Conservation (phyloP, 192 early-diverging fungal species). For the Backusella australiensis region DNA sequence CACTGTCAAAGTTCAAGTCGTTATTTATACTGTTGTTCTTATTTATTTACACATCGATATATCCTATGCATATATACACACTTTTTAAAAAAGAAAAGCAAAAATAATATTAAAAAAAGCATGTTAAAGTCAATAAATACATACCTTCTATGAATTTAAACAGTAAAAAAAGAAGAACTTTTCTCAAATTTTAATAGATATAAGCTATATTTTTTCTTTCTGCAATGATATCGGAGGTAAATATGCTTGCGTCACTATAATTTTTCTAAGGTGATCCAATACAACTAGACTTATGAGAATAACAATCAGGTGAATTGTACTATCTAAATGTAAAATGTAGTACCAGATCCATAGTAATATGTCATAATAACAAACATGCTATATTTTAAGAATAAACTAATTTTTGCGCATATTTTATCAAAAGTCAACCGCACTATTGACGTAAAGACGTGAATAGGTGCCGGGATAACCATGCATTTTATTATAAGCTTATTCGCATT, state of each 20-base stretch:
- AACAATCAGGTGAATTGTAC: background rate
- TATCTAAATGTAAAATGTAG: background rate
- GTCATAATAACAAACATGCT: background rate
- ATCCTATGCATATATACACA: background rate
- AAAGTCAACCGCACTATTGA: background rate
- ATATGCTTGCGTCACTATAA: background rate
- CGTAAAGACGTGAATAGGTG: background rate
- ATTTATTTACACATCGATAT: background rate
- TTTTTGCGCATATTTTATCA: background rate
- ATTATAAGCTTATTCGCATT: no score
- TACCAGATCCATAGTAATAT: background rate
- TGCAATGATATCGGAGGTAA: background rate
- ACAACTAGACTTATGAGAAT: background rate
- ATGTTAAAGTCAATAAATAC: background rate
- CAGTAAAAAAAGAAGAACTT: background rate
- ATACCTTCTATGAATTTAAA: background rate
- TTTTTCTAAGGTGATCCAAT: background rate
- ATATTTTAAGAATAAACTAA: background rate
- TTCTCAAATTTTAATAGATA: background rate
- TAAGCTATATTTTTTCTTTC: background rate
- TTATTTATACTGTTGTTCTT: background rate
- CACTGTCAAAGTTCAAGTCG: background rate
- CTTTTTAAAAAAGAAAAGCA: background rate
- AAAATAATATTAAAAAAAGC: background rate
- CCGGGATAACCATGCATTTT: no score